Conservation (phyloP, 306 rosid genomes). For the Sindora glabra region DNA sequence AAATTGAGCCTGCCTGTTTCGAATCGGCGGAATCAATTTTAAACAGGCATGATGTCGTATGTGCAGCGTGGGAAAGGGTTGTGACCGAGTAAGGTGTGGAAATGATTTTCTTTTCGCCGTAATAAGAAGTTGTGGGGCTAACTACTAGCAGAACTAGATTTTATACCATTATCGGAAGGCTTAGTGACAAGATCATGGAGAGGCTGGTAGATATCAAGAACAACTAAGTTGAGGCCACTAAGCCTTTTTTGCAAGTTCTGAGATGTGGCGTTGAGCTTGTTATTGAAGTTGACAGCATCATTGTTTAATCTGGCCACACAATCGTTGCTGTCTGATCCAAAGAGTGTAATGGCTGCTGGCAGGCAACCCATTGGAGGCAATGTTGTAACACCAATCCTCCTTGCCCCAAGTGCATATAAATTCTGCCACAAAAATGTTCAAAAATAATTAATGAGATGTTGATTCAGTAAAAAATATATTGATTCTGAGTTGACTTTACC, state of each 20-base stretch:
- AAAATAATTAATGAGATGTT: too few relatives aligned
- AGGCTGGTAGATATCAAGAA: constrained; percentile 54
- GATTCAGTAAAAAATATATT: too few relatives aligned
- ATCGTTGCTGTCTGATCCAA: constrained; percentile 38
- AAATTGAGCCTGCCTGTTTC: too few relatives aligned
- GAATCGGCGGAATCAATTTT: too few relatives aligned
- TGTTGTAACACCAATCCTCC: constrained; percentile 61
- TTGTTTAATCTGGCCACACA: constrained; percentile 48
- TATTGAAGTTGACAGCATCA: constrained; percentile 46
- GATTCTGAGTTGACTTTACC: too few relatives aligned
- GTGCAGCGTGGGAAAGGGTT: too few relatives aligned
- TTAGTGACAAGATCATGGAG: constrained; percentile 40
- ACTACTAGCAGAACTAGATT: neutral
- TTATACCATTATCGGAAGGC: constrained; percentile 48
- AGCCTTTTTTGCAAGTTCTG: constrained; percentile 33
- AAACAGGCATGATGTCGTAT: too few relatives aligned
- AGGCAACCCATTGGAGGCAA: constrained; percentile 68
- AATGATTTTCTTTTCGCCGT: too few relatives aligned
- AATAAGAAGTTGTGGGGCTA: too few relatives aligned
- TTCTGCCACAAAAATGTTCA: constrained; percentile 31
- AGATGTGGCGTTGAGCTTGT: constrained; percentile 48
- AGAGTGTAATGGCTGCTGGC: constrained; percentile 56
- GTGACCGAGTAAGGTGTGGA: too few relatives aligned
- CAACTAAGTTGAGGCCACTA: constrained; percentile 47
- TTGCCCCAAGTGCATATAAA: constrained; percentile 56